Base-by-base conservation (phyloP, 257 asterid genomes). In the Ilex aquifolium region DNA sequence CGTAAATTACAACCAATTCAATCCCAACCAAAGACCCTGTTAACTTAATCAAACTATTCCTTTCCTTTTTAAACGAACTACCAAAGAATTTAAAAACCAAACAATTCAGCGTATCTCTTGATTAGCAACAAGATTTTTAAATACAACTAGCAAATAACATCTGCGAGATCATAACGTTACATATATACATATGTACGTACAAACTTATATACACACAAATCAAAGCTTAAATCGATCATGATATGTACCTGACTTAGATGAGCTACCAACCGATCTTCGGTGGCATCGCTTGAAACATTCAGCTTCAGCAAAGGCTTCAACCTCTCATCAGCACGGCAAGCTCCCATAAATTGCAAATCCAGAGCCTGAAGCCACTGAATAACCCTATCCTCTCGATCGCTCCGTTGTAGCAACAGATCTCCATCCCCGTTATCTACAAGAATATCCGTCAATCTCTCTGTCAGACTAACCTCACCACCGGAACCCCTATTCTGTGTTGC, bases 251-350 rank as follows among this genome's bases (percentile, higher is more conserved):
- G 95, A 74, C 80, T 81, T 54, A 93, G 86, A 31, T 87, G 88
- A 78, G 88, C 75, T 2, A 90, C 74, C 52, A 93, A 73, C 57
- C 85, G 83, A 76, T 90, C 96, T 69, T 93, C 97, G 27, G 88
- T 87, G 11, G 81, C 83, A 9, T 86, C 97, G 10, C 82, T 60
- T 48, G 91, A 77, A 44, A 80, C 81, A 62, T 82, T 87, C 2
- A 93, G 73, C 81, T 93, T 90, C 70, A 93, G 78, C 82, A 93
- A 67, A 56, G 99, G 99, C 76, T 87, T 93, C 83, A 93, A 74
- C 75, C 99, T 84, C 88, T 93, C 99, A 73, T 93, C 99, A 16
- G 83, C 85, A 13, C 99, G 87, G 70, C 99, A 93, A 59, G 97
- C 99, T 50, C 99, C 99, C 78, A 86, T 80, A 46, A 82, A 86